phyloP scores from a whole-genome alignment of 148 eudicot species.

The Chenopodium formosanum region DNA sequence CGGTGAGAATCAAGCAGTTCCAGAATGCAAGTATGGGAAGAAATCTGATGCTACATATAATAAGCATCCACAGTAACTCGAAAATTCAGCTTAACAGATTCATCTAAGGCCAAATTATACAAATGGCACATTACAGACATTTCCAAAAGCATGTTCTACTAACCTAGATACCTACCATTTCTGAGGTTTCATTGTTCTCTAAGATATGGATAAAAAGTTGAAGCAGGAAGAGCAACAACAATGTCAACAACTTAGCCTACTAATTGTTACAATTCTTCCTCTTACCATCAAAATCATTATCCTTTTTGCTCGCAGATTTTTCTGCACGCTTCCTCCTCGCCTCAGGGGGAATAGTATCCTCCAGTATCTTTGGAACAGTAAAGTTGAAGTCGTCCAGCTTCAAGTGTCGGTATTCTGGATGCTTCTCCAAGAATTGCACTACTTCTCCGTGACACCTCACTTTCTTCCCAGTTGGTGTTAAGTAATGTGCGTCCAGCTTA shows the following conservation, averaged over 20 bases:
- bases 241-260: not conserved
- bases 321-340: conserved; percentile 27
- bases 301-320: conserved; percentile 25
- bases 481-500: conserved; percentile 57
- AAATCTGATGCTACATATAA: not conserved
- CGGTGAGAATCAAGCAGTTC: too few relatives aligned
- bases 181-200: not conserved
- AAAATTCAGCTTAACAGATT: not conserved
- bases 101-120: not conserved
- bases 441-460: conserved; percentile 42
- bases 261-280: conserved; percentile 9
- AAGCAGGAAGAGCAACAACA: not conserved
- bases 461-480: conserved; percentile 50
- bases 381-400: conserved; percentile 52
- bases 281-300: conserved; percentile 15
- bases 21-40: too few relatives aligned
- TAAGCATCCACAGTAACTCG: not conserved
- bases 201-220: not conserved
- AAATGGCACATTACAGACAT: not conserved
- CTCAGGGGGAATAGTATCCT: conserved; percentile 46
- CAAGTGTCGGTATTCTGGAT: conserved; percentile 40
- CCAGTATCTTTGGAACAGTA: conserved; percentile 49
- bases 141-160: conserved; percentile 7
- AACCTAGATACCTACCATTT: not conserved
- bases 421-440: conserved; percentile 38